Conservation (phyloP, 73 alveolate species). For the Breviolum minutum region DNA sequence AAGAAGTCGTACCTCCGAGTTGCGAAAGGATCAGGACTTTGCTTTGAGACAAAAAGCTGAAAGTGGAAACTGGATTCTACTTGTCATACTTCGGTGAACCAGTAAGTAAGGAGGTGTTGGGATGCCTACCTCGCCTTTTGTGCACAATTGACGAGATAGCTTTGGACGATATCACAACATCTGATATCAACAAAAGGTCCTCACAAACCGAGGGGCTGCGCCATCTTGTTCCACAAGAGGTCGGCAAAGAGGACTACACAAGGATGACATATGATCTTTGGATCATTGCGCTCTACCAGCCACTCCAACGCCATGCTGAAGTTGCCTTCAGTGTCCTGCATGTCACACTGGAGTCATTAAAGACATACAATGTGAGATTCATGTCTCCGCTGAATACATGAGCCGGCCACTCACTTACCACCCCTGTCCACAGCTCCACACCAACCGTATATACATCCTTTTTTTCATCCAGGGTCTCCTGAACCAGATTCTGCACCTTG, state of each 20-base stretch:
- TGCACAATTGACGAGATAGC: background rate
- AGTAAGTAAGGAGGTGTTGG: background rate
- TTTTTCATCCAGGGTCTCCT: background rate
- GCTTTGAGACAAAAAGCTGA: background rate
- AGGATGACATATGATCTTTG: slow-evolving; percentile 91
- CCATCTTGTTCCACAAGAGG: slow-evolving; percentile 71
- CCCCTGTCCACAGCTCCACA: too few species aligned
- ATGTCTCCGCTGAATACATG: background rate
- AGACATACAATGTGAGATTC: background rate
- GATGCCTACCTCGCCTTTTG: background rate
- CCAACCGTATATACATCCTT: too few species aligned
- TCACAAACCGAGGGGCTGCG: slow-evolving; percentile 11
- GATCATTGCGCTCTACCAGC: slow-evolving; percentile 90
- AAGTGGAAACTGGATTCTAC: background rate
- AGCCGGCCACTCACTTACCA: background rate
- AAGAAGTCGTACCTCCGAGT: slow-evolving; percentile 67
- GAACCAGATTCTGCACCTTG: slow-evolving; percentile 77
- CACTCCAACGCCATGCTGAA: slow-evolving; percentile 86
- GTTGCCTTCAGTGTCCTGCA: slow-evolving; percentile 51
- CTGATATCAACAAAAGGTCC: background rate
- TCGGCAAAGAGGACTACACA: slow-evolving; percentile 53
- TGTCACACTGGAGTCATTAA: background rate
- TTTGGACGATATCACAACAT: background rate
- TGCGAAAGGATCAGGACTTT: background rate
- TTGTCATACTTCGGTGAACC: too few species aligned